phyloP scores from a whole-genome alignment of 371 early-diverging fungal species.

The Apophysomyces elegans region DNA sequence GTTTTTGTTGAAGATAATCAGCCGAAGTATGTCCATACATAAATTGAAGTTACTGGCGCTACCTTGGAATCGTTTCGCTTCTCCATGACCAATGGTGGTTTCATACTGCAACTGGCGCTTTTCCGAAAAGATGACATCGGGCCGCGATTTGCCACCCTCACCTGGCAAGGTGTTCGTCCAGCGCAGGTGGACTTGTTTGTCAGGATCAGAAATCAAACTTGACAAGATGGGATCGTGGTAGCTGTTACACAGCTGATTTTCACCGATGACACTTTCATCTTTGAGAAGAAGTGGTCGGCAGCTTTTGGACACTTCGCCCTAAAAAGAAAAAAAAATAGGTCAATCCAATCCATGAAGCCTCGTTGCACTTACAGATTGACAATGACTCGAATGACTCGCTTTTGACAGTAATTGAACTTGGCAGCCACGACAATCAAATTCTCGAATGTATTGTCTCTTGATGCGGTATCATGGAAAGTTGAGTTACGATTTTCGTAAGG shows the following conservation, averaged over 20 bases:
- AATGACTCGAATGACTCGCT: slow-evolving; percentile 15
- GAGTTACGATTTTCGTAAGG: slow-evolving; percentile 15
- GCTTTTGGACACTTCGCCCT: slow-evolving; percentile 18
- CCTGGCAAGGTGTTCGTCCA: slow-evolving; percentile 28
- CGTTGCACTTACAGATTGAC: slow-evolving; percentile 15
- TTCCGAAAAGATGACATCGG: slow-evolving; percentile 33
- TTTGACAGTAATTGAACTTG: slow-evolving; percentile 20
- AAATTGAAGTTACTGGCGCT: slow-evolving; percentile 16
- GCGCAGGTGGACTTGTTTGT: slow-evolving; percentile 27
- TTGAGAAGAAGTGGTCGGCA: slow-evolving; percentile 17
- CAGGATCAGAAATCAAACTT: slow-evolving; percentile 31
- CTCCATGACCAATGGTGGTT: slow-evolving; percentile 16
- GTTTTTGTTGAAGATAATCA: slow-evolving; percentile 36
- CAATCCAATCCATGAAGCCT: not conserved
- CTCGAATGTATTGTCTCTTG: slow-evolving; percentile 19
- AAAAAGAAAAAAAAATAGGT: not conserved
- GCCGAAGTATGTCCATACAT: slow-evolving; percentile 26
- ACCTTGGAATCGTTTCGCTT: slow-evolving; percentile 24
- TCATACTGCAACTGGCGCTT: slow-evolving; percentile 19
- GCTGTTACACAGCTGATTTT: slow-evolving; percentile 41
- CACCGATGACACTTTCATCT: slow-evolving; percentile 23
- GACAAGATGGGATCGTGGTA: slow-evolving; percentile 38
- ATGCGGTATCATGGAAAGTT: slow-evolving; percentile 17
- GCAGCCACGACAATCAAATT: slow-evolving; percentile 23
- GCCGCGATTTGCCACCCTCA: slow-evolving; percentile 19